Percentiles rank a stretch among this genome's conserved stretches.
phyloP scores from a whole-genome alignment of 2,329 filamentous ascomycete genomes.

The Apiospora arundinis region DNA sequence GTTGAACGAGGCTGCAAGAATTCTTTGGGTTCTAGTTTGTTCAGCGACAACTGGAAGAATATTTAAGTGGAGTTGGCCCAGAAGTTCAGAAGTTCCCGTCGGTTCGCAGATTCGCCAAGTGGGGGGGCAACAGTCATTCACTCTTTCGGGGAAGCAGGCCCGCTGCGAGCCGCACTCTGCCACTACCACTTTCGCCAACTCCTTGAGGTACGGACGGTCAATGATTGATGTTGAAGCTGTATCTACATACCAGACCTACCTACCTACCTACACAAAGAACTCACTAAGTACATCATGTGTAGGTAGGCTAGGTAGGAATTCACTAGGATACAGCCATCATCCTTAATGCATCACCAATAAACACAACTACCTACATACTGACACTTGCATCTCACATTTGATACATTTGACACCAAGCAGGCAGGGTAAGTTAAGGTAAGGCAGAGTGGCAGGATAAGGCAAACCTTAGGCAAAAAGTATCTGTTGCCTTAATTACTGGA shows the following conservation, averaged over 20 bases:
- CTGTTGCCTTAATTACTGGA: neutral
- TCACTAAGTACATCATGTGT: too few species aligned
- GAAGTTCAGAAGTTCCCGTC: conserved; percentile 14
- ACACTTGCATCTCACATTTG: neutral
- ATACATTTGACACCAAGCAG: neutral
- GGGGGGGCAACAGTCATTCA: conserved; percentile 1
- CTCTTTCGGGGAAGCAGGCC: neutral
- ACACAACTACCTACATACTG: neutral
- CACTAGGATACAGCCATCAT: too few species aligned
- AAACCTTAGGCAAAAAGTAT: neutral
- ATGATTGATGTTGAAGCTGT: too few species aligned
- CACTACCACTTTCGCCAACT: neutral
- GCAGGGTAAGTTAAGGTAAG: neutral
- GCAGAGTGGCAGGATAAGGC: neutral
- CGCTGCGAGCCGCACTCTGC: conserved; percentile 3
- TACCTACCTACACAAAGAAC: too few species aligned
- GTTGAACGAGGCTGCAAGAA: conserved; percentile 6
- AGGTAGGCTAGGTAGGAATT: too few species aligned
- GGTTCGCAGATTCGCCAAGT: conserved; percentile 19
- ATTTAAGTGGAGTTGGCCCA: neutral
- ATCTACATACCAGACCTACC: too few species aligned
- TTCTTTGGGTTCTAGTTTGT: conserved; percentile 1
- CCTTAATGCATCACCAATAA: too few species aligned
- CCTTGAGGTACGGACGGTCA: too few species aligned
- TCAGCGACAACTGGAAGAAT: neutral